These are phyloP conservation scores for Solanum virginianum DNA, from an alignment of 257 asterid species.

Conservation along the genomic window DNA sequence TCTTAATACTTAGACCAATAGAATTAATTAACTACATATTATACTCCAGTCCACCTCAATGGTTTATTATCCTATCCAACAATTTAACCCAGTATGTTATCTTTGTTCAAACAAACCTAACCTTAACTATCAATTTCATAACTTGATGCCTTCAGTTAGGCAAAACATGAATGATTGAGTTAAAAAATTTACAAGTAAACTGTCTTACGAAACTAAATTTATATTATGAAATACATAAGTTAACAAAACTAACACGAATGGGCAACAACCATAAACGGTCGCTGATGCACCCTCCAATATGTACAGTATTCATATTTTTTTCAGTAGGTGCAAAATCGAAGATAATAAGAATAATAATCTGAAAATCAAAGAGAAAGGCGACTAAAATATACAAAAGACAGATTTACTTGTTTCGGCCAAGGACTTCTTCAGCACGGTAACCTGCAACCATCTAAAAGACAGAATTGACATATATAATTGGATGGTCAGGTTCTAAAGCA, in stretches of 20 bases:
- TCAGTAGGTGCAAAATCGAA: too few relatives aligned
- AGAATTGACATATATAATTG: too few relatives aligned
- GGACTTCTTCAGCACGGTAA: too few relatives aligned
- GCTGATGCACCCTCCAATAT: too few relatives aligned
- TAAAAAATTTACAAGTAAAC: background rate
- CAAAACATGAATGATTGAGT: background rate
- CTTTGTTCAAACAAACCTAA: background rate
- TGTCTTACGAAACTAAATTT: background rate
- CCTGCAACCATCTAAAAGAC: too few relatives aligned
- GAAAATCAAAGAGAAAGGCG: too few relatives aligned
- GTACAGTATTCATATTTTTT: too few relatives aligned
- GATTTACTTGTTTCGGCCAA: too few relatives aligned
- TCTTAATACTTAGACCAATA: background rate
- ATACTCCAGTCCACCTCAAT: background rate
- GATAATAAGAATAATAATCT: too few relatives aligned
- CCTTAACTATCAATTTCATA: background rate
- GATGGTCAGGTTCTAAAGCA: too few relatives aligned
- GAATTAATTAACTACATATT: background rate
- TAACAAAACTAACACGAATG: background rate
- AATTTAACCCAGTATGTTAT: background rate
- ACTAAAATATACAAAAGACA: too few relatives aligned
- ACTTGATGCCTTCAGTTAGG: background rate
- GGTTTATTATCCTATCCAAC: background rate
- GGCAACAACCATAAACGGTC: too few relatives aligned
- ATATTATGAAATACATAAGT: background rate